Conservation (phyloP, 345 rosid genomes). For the Boechera stricta region DNA sequence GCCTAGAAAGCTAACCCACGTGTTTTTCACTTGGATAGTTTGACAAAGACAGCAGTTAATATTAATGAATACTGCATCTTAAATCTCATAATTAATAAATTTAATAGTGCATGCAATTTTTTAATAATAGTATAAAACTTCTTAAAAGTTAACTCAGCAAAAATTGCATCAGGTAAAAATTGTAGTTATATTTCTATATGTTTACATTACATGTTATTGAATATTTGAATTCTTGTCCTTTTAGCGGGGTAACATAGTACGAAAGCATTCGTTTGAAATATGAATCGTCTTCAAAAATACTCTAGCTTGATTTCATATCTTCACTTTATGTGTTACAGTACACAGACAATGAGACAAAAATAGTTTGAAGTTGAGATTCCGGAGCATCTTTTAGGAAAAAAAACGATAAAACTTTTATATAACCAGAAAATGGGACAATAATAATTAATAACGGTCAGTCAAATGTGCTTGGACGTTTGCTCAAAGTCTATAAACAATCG, state of each 20-base stretch:
- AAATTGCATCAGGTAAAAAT: neutral
- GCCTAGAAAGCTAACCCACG: slow-evolving; percentile 30
- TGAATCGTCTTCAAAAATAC: neutral
- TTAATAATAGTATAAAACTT: no score
- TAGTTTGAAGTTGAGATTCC: neutral
- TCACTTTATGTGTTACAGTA: neutral
- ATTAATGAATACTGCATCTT: neutral
- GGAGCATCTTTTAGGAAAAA: neutral
- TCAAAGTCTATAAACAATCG: slow-evolving; percentile 2
- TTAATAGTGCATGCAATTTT: no score
- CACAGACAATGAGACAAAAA: neutral
- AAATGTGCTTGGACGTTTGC: slow-evolving; percentile 3
- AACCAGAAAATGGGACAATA: neutral
- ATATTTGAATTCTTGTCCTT: neutral
- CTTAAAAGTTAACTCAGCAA: neutral
- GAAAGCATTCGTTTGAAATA: neutral
- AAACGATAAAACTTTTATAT: neutral
- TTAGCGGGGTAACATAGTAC: neutral
- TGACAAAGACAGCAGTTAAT: slow-evolving; percentile 17
- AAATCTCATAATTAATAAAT: neutral
- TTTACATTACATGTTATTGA: neutral
- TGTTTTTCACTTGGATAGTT: slow-evolving; percentile 24
- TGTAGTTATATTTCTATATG: neutral
- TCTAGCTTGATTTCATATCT: neutral
- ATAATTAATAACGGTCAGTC: neutral